A percentile compares a stretch with the other conserved stretches of the same genome.
phyloP scores from a whole-genome alignment of 371 early-diverging fungal species.

The Choanephora cucurbitarum region DNA sequence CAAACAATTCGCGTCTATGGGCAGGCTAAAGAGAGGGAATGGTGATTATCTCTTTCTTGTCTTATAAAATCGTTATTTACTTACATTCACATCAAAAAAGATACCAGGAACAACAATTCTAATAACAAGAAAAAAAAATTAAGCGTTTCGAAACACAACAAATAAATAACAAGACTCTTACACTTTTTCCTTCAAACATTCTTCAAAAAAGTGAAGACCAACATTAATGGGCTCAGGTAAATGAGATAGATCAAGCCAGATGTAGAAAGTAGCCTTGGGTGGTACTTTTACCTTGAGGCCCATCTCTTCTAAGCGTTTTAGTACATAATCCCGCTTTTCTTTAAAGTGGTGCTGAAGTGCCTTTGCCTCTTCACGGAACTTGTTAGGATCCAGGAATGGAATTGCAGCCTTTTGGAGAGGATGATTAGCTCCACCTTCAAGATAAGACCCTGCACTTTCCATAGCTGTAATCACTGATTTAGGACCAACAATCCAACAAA shows the following conservation, averaged over 20 bases:
- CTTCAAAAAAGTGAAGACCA: conserved; percentile 55
- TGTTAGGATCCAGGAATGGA: conserved; percentile 44
- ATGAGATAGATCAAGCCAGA: conserved; percentile 49
- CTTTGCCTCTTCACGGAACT: conserved; percentile 43
- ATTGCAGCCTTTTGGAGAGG: conserved; percentile 50
- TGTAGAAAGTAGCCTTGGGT: conserved; percentile 55
- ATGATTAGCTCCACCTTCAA: conserved; percentile 59
- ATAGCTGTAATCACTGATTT: conserved; percentile 49
- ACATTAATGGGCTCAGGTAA: conserved; percentile 51
- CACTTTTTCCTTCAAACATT: conserved; percentile 54
- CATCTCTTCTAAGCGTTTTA: conserved; percentile 36
- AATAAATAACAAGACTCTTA: conserved; percentile 17
- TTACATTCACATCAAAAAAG: conserved; percentile 57
- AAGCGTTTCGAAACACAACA: neutral
- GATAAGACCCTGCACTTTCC: conserved; percentile 49
- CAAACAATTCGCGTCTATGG: conserved; percentile 53
- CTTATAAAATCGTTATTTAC: too few relatives aligned
- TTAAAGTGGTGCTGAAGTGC: conserved; percentile 49
- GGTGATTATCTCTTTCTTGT: too few relatives aligned
- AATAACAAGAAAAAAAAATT: neutral
- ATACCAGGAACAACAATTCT: conserved; percentile 54
- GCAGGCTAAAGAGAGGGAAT: conserved; percentile 34
- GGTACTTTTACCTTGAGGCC: conserved; percentile 38
- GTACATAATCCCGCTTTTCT: conserved; percentile 47
- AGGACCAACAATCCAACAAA: conserved; percentile 58